Percentiles rank a stretch among this genome's conserved stretches.
These are phyloP conservation scores for Aureobasidium vineae DNA, from an alignment of 2,329 filamentous ascomycete genomes.

Conservation along the genomic window DNA sequence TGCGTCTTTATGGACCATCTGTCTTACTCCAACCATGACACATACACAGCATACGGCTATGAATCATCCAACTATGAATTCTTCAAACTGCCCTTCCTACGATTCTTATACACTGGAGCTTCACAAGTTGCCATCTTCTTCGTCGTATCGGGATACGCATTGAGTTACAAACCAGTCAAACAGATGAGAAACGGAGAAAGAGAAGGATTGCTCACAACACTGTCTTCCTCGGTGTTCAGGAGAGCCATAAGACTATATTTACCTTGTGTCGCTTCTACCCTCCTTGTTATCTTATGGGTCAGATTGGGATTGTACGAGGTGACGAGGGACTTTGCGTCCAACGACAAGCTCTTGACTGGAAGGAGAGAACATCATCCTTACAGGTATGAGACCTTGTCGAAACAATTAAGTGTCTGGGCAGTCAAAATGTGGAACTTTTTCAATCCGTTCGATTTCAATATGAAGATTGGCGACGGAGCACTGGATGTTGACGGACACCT, in stretches of 20 bases:
- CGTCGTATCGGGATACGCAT: conserved; percentile 60
- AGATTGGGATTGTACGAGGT: conserved; percentile 26
- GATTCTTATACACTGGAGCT: conserved; percentile 56
- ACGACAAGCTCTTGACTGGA: conserved; percentile 25
- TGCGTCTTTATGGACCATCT: conserved; percentile 32
- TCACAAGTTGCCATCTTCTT: conserved; percentile 61
- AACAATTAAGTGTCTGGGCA: conserved; percentile 34
- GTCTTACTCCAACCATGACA: conserved; percentile 11
- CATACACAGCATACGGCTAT: conserved; percentile 26
- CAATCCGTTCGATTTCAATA: not conserved
- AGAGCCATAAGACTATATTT: conserved; percentile 30
- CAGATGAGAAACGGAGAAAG: conserved; percentile 28
- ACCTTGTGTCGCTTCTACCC: conserved; percentile 29
- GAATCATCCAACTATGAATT: conserved; percentile 22
- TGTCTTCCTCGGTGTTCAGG: conserved; percentile 31
- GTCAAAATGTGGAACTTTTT: conserved; percentile 40
- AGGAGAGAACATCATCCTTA: conserved; percentile 26
- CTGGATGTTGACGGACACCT: conserved; percentile 49
- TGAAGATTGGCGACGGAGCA: not conserved
- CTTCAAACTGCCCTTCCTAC: conserved; percentile 55
- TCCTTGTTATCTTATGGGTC: conserved; percentile 26
- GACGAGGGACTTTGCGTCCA: conserved; percentile 27
- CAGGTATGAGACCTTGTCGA: conserved; percentile 16
- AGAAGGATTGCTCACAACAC: conserved; percentile 34
- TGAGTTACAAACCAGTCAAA: conserved; percentile 47